These are phyloP conservation scores for Omphalotus olearius DNA, from an alignment of 1,284 basidiomycete species.

Conservation along the genomic window DNA sequence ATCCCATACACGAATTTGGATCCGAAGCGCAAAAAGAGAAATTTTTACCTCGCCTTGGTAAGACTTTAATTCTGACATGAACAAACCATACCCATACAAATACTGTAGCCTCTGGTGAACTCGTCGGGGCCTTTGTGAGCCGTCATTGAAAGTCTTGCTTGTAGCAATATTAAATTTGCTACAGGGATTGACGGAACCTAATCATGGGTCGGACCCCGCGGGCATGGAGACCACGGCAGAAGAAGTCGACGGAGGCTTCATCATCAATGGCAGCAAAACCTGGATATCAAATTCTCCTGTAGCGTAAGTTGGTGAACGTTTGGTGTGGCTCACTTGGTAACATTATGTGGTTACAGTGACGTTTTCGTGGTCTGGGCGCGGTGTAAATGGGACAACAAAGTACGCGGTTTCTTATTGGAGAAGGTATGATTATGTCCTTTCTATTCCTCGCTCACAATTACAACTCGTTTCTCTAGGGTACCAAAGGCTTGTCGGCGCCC, in stretches of 20 bases:
- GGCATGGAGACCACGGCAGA: conserved; percentile 93
- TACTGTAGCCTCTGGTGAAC: conserved; percentile 72
- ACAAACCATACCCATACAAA: neutral
- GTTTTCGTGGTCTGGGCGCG: conserved; percentile 93
- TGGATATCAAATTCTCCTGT: conserved; percentile 94
- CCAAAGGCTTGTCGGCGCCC: conserved; percentile 82
- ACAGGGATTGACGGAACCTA: conserved; percentile 92
- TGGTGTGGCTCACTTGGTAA: neutral
- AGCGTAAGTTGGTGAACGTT: conserved; percentile 50
- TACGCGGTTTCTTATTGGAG: conserved; percentile 91
- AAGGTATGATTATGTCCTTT: conserved; percentile 47
- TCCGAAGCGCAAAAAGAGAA: conserved; percentile 88
- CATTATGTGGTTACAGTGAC: conserved; percentile 44
- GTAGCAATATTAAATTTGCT: neutral
- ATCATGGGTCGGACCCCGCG: conserved; percentile 92
- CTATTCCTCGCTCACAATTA: neutral
- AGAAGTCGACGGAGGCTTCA: conserved; percentile 81
- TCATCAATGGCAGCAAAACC: conserved; percentile 90
- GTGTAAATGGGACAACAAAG: conserved; percentile 90
- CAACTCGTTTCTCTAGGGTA: conserved; percentile 44
- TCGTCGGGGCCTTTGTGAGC: conserved; percentile 90
- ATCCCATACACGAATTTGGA: conserved; percentile 93
- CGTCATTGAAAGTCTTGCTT: neutral
- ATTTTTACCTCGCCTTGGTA: conserved; percentile 82
- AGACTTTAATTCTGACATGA: conserved; percentile 14